Base-by-base conservation (phyloP, 139 green algal genomes). In the Coelastrella sp. region DNA sequence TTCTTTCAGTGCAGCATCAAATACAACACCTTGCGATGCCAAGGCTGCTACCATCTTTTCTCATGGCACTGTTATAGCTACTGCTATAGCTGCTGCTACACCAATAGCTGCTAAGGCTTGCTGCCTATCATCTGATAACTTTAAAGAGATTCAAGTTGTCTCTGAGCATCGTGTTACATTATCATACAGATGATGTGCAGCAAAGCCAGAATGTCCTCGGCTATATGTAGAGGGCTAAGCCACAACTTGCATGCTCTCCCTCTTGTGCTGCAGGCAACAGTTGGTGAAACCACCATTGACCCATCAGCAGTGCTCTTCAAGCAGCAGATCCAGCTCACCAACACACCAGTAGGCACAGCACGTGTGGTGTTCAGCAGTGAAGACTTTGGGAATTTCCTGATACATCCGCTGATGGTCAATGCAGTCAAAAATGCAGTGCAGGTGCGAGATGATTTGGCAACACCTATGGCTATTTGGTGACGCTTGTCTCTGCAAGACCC, bases 371-470 rank as follows among this genome's bases (percentile, higher is more conserved):
- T 94, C 70, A 89, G 72, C 57, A 70, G 57, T 9, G 25, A 25
- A 19, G 92, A 94, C 78, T 92, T 94, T 70, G 90, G 92, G n/a
- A 92, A 91, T 83, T 92, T 94, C 82, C 78, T 94, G 60, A 72
- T 87, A 61, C 92, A 94, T 87, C 92, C 92, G 27, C 90, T 94
- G 15, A 90, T 94, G 20, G 25, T 12, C 9, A 74, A 56, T 4
- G 83, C 90, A 27, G 92, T 83, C 8, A 35, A 70, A 9, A 61
- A 19, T 22, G 90, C 92, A 25, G 92, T 94, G 22, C 89, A 90
- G 92, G 92, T 94, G 86, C 3, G 89, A 8, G 24, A 1, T 8
- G 35, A 49, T 49, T 49, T 49, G 35, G 35, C n/a, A 80, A 12
- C 7, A 25, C 12, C 56, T 25, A 27, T 76, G 68, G 68, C 63